Evolutionary conservation across 108 stramenopile species (phyloP).

Genomic region (Discostella stelligeroides): DNA sequence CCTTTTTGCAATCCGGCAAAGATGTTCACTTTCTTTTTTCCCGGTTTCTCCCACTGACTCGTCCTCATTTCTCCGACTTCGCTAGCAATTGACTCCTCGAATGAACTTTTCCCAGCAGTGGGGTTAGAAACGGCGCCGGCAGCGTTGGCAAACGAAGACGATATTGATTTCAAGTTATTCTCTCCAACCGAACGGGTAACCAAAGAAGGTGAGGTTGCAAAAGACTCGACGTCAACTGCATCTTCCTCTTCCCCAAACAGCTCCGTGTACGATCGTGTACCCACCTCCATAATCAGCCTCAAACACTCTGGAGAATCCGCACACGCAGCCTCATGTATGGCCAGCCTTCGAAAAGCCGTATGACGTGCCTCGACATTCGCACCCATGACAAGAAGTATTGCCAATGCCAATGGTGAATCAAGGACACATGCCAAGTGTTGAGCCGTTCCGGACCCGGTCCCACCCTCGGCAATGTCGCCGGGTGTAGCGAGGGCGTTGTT

Average conservation of each 20-base stretch:
- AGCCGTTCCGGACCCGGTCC: constrained; percentile 66
- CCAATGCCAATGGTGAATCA: constrained; percentile 73
- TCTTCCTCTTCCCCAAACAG: constrained; percentile 4
- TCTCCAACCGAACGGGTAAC: constrained; percentile 23
- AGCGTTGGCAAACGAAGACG: not conserved
- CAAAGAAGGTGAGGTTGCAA: constrained; percentile 36
- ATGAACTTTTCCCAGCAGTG: constrained; percentile 1
- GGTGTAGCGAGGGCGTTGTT: constrained; percentile 78
- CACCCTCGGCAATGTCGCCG: constrained; percentile 46
- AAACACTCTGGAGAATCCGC: constrained; percentile 77
- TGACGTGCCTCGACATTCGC: constrained; percentile 72
- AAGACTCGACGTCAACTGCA: too few species aligned
- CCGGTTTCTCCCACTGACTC: constrained; percentile 11
- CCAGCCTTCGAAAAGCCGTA: constrained; percentile 81
- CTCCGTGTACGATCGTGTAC: constrained; percentile 40
- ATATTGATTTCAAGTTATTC: not conserved
- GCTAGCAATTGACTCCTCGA: not conserved
- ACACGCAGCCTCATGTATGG: constrained; percentile 86
- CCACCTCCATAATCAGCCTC: constrained; percentile 70
- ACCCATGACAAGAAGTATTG: constrained; percentile 77
- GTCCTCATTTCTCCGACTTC: not conserved
- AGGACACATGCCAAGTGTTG: constrained; percentile 84
- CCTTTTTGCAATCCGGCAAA: constrained; percentile 38
- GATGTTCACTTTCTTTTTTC: constrained; percentile 40
- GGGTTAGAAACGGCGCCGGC: not conserved